phyloP scores from a whole-genome alignment of 768 basidiomycete genomes.

The Amanita pallidorosea region DNA sequence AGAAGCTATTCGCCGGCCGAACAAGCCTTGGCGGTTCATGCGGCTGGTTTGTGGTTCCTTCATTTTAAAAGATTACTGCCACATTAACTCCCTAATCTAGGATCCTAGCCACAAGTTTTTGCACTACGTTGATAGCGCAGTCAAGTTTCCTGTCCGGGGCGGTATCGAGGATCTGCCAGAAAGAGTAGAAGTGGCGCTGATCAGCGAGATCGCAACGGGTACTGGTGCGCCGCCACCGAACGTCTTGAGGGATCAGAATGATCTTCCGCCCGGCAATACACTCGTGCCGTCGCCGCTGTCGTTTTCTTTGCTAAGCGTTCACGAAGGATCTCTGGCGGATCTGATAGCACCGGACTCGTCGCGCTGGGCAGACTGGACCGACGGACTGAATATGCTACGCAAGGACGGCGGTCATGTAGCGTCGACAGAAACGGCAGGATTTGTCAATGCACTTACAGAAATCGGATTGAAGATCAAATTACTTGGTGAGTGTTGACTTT shows the following conservation, averaged over 20 bases:
- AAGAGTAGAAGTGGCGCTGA: slow-evolving; percentile 68
- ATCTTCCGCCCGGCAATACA: slow-evolving; percentile 37
- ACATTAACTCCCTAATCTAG: slow-evolving; percentile 26
- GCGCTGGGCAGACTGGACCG: slow-evolving; percentile 90
- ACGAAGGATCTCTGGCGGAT: slow-evolving; percentile 66
- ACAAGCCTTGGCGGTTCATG: slow-evolving; percentile 77
- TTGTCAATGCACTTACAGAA: slow-evolving; percentile 80
- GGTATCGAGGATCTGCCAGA: slow-evolving; percentile 86
- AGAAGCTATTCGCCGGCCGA: slow-evolving; percentile 45
- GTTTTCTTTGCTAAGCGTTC: slow-evolving; percentile 64
- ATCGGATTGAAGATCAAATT: slow-evolving; percentile 89
- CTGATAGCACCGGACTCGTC: slow-evolving; percentile 69
- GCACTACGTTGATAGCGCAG: slow-evolving; percentile 76
- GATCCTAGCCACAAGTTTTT: slow-evolving; percentile 70
- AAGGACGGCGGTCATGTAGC: slow-evolving; percentile 74
- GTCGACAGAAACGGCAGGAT: slow-evolving; percentile 77
- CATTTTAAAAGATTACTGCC: not conserved
- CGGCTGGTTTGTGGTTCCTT: slow-evolving; percentile 47
- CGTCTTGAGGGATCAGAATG: slow-evolving; percentile 48
- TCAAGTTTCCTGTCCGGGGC: slow-evolving; percentile 68
- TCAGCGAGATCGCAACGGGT: slow-evolving; percentile 71
- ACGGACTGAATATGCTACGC: slow-evolving; percentile 82
- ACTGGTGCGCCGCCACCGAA: slow-evolving; percentile 63
- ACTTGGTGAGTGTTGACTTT: slow-evolving; percentile 45
- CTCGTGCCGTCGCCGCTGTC: slow-evolving; percentile 56